These are phyloP conservation scores for Cutaneotrichosporon cyanovorans DNA, from an alignment of 1,284 basidiomycete genomes.

Conservation along the genomic window DNA sequence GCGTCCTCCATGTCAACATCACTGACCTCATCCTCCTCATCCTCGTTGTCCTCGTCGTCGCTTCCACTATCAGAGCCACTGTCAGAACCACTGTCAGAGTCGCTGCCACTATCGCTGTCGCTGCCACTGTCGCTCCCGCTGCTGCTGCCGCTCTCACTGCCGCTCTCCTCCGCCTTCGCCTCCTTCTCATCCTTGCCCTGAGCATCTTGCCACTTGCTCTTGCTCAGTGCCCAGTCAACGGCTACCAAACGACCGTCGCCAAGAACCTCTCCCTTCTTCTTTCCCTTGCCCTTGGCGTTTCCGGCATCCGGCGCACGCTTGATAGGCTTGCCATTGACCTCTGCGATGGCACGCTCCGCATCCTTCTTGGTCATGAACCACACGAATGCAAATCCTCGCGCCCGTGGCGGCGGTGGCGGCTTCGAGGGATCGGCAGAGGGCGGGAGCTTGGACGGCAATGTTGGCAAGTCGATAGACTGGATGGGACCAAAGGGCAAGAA, in stretches of 20 bases:
- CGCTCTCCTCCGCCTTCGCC: constrained; percentile 46
- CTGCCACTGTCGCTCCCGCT: constrained; percentile 47
- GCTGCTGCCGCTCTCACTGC: constrained; percentile 9
- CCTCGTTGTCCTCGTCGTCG: constrained; percentile 48
- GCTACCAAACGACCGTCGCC: constrained; percentile 64
- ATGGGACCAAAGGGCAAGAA: constrained; percentile 88
- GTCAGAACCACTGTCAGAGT: constrained; percentile 32
- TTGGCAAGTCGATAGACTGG: constrained; percentile 74
- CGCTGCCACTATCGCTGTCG: constrained; percentile 34
- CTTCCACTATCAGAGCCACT: constrained; percentile 49
- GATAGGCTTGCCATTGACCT: constrained; percentile 71
- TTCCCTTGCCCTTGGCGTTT: constrained; percentile 41
- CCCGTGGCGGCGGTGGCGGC: constrained; percentile 47
- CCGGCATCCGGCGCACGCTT: constrained; percentile 38
- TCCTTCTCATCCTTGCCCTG: constrained; percentile 50
- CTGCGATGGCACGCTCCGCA: constrained; percentile 74
- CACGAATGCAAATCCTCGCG: constrained; percentile 88
- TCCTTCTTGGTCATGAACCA: constrained; percentile 86
- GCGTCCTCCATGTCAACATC: constrained; percentile 48
- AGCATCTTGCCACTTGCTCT: constrained; percentile 75
- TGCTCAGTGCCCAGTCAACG: constrained; percentile 94
- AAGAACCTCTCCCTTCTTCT: constrained; percentile 41
- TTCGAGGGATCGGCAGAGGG: constrained; percentile 36
- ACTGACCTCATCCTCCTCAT: constrained; percentile 51
- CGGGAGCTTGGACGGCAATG: constrained; percentile 47